Conservation (phyloP, 2,329 filamentous ascomycete genomes). For the Colletotrichum somersetense region DNA sequence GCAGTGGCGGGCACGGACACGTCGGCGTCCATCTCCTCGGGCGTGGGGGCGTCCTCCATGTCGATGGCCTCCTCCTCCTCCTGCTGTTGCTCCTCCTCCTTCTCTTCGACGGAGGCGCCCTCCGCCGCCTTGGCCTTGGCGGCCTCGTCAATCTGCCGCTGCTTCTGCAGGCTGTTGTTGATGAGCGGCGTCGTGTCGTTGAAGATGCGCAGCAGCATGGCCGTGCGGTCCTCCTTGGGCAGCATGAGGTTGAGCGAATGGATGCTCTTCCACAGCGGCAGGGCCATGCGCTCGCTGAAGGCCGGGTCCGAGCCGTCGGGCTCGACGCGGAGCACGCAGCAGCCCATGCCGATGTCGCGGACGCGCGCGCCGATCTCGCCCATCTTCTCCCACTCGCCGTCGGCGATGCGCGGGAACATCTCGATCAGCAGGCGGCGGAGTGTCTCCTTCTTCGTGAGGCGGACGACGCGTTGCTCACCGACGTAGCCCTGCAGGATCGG, state of each 20-base stretch:
- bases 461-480: slow-evolving; percentile 80
- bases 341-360: slow-evolving; percentile 85
- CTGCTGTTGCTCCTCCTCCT: slow-evolving; percentile 22
- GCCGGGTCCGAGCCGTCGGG: slow-evolving; percentile 73
- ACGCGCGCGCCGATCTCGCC: slow-evolving; percentile 91
- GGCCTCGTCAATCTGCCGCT: slow-evolving; percentile 52
- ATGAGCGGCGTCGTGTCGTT: slow-evolving; percentile 89
- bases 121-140: slow-evolving; percentile 51
- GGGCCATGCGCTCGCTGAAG: slow-evolving; percentile 82
- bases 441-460: slow-evolving; percentile 81
- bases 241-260: slow-evolving; percentile 96
- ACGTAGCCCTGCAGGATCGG: slow-evolving; percentile 93
- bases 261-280: slow-evolving; percentile 94
- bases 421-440: slow-evolving; percentile 87
- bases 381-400: slow-evolving; percentile 79
- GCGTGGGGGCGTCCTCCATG: slow-evolving; percentile 55
- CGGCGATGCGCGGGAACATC: slow-evolving; percentile 93
- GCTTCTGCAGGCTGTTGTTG: slow-evolving; percentile 72
- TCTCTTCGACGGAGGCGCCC: slow-evolving; percentile 43
- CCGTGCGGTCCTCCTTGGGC: slow-evolving; percentile 94
- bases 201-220: slow-evolving; percentile 91
- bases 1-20: neutral
- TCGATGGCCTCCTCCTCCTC: slow-evolving; percentile 44
- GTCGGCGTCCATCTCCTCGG: slow-evolving; percentile 46
- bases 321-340: slow-evolving; percentile 89